Evolutionary conservation across 306 rosid genomes (phyloP), one percentile per base, ranked within the genome.

Genomic region (Sechiopsis laciniata): DNA sequence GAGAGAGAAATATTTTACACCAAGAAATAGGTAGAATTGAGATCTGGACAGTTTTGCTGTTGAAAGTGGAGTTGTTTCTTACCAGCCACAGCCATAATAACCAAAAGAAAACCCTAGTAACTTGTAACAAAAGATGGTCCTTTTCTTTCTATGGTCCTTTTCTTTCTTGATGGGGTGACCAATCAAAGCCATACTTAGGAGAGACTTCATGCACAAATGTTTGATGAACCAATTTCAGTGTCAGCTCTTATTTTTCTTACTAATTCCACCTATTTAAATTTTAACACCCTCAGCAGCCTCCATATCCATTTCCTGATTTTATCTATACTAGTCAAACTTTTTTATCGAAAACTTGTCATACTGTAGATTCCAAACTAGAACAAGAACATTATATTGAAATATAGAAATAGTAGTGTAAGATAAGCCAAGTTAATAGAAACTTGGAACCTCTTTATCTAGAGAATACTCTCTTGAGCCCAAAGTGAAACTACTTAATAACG

Each of bases 171-270:
- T 51, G 54, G 53, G 58, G 11, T 54, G 58, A n/a, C 58, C 58
- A 54, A 54, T 22, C 58, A 37, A 54, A 54, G n/a, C 58, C 58
- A 54, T n/a, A 54, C 58, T n/a, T n/a, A n/a, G 22, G 58, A 54
- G 11, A 7, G 11, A 20, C 58, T 54, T 7, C 58, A 54, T 54
- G 58, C 4, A 54, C 10, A 54, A 54, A 56, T 56, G 24, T 19
- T 56, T 13, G 10, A 19, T 20, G 21, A 56, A 56, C 14, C 14
- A 57, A 22, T 57, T 20, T 14, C 48, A 21, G 65, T 59, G 45
- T 32, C 45, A 37, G 7, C 24, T 15, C 0, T 14, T 57, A 10
- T 21, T 2, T 6, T 56, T 56, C 8, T 19, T 8, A 19, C 24
- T 56, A 20, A 9, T 10, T 56, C 61, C 26, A 21, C 64, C n/a